phyloP scores from a whole-genome alignment of 345 rosid species.

The Corchorus olitorius region DNA sequence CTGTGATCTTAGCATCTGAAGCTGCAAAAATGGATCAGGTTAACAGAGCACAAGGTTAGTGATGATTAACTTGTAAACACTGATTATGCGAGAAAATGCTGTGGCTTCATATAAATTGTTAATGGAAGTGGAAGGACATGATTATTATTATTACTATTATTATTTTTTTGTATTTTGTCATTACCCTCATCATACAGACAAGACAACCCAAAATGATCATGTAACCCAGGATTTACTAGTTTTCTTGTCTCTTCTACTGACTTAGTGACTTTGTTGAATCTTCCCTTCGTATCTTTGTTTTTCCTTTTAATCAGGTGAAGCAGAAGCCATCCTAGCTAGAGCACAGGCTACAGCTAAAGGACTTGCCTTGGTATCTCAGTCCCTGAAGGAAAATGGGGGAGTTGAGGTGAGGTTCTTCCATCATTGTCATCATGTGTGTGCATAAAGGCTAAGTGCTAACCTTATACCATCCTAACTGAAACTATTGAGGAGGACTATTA shows the following conservation, averaged over 20 bases:
- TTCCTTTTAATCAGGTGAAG: slow-evolving; percentile 67
- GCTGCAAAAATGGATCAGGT: slow-evolving; percentile 72
- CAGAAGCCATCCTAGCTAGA: slow-evolving; percentile 84
- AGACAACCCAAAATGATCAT: background rate
- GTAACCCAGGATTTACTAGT: background rate
- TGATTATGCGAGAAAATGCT: background rate
- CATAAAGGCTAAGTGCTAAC: background rate
- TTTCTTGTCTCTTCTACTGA: background rate
- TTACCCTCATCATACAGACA: slow-evolving; percentile 3
- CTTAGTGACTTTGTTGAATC: background rate
- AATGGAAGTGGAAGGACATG: background rate
- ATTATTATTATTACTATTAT: slow-evolving; percentile 7
- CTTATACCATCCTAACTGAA: background rate
- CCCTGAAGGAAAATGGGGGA: slow-evolving; percentile 81
- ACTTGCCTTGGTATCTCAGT: slow-evolving; percentile 60
- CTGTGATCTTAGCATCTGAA: slow-evolving; percentile 72
- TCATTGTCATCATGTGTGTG: background rate
- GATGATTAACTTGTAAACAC: background rate
- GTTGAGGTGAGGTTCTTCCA: slow-evolving; percentile 59
- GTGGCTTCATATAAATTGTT: background rate
- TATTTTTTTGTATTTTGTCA: slow-evolving; percentile 7
- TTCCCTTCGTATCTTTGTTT: background rate
- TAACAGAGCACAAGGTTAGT: slow-evolving; percentile 19
- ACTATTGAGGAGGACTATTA: slow-evolving; percentile 4
- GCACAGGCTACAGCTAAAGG: slow-evolving; percentile 86